Conservation (phyloP, 768 basidiomycete genomes). For the Galerina marginata region DNA sequence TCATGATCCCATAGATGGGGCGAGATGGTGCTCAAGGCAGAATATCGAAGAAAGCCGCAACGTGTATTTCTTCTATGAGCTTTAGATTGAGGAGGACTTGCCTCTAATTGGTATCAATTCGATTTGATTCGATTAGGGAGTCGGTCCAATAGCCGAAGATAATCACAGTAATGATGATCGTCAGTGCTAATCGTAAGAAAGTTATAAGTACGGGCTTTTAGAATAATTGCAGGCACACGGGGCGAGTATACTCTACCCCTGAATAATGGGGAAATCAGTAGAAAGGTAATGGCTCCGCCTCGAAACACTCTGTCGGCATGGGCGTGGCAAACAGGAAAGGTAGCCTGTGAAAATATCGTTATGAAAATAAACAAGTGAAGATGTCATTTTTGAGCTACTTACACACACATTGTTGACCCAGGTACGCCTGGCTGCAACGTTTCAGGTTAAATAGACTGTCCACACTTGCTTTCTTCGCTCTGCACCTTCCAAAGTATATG, state of each 20-base stretch:
- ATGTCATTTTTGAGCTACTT: not conserved
- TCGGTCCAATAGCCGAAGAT: not conserved
- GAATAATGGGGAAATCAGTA: not conserved
- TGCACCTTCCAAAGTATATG: no score
- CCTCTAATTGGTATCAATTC: no score
- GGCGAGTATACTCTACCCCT: no score
- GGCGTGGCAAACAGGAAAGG: no score
- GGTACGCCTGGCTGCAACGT: no score
- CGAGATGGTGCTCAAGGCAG: not conserved
- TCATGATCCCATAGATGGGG: not conserved
- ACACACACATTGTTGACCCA: no score
- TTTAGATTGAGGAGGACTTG: no score
- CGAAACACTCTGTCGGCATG: no score
- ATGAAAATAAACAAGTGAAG: not conserved
- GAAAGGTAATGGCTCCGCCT: not conserved
- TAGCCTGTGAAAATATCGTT: not conserved
- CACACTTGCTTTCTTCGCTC: no score
- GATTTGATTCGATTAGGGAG: not conserved
- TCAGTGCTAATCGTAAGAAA: not conserved
- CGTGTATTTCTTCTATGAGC: no score
- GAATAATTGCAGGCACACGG: no score
- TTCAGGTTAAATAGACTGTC: no score
- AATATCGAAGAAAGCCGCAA: conserved; percentile 2
- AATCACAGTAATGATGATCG: conserved; percentile 1
- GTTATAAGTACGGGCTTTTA: not conserved